Evolutionary conservation across 176 grass and related monocot genomes (phyloP).

Genomic region (Saccharum officinarum): DNA sequence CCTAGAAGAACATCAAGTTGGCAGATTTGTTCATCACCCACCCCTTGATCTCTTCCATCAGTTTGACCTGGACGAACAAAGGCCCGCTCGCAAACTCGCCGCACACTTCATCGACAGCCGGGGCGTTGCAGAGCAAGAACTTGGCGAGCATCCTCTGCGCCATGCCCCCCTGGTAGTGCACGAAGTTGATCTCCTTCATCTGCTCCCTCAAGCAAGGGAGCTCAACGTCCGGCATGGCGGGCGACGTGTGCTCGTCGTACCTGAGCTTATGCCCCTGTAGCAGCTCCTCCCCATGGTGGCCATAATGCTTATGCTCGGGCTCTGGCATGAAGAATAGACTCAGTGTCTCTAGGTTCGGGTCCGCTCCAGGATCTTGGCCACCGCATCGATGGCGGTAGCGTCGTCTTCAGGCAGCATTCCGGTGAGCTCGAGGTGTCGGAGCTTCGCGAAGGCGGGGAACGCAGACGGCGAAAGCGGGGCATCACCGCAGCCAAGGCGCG

Average conservation of each 20-base stretch:
- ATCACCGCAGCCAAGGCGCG: background rate
- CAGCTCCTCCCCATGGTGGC: background rate
- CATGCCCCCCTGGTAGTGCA: conserved; percentile 5
- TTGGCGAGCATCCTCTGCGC: conserved; percentile 16
- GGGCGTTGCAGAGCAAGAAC: conserved; percentile 25
- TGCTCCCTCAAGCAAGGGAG: background rate
- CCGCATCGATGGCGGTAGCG: background rate
- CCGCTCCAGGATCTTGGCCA: background rate
- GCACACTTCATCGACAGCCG: background rate
- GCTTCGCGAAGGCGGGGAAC: background rate
- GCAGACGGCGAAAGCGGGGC: accelerated
- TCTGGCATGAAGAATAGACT: background rate
- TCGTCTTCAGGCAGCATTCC: background rate
- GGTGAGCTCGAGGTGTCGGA: conserved; percentile 18
- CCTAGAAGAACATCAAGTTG: background rate
- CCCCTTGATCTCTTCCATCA: background rate
- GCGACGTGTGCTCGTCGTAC: background rate
- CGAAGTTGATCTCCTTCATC: conserved; percentile 11
- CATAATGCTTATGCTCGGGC: background rate
- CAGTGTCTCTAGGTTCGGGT: conserved; percentile 11
- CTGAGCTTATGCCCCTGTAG: background rate
- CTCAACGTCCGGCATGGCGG: background rate
- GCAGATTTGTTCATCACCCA: background rate
- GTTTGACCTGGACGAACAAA: background rate
- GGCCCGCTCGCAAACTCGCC: background rate